Percentiles rank a stretch among this genome's conserved stretches.
Evolutionary conservation across 495 filamentous ascomycete species (phyloP).

Genomic region (Amniculicola lignicola): DNA sequence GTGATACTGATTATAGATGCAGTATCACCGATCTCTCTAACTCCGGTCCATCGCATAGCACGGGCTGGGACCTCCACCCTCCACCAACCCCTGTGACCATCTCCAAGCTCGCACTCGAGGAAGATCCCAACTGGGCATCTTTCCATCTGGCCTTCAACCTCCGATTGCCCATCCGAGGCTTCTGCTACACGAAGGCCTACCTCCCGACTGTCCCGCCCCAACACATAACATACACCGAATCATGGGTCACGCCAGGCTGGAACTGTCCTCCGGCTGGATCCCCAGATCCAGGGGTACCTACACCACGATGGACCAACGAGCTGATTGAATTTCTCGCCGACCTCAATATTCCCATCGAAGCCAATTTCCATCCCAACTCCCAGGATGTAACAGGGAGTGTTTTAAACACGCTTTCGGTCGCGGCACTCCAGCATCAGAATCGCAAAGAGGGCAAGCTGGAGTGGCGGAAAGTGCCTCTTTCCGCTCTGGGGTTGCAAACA

Average conservation of each 20-base stretch:
- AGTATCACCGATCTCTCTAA: background rate
- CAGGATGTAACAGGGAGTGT: background rate
- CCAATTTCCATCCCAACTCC: constrained; percentile 1
- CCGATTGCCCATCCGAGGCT: background rate
- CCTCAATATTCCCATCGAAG: constrained; percentile 5
- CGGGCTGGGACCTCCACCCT: background rate
- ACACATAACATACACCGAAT: background rate
- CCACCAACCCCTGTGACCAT: background rate
- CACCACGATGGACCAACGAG: constrained; percentile 9
- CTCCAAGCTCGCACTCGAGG: background rate
- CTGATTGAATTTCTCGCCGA: constrained; percentile 8
- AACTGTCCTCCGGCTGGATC: constrained; percentile 6
- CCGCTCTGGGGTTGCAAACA: background rate
- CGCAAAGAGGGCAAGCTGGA: background rate
- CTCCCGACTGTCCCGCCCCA: background rate
- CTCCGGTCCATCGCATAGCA: background rate
- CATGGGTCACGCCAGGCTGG: constrained; percentile 13
- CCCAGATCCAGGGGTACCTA: background rate
- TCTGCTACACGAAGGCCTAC: background rate
- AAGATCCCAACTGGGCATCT: background rate
- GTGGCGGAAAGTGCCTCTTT: background rate
- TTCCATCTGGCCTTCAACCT: background rate
- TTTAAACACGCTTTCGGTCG: background rate
- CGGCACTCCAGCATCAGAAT: background rate
- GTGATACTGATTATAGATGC: no score